Conservation (phyloP, 1,284 basidiomycete species). For the Boletus mariae region DNA sequence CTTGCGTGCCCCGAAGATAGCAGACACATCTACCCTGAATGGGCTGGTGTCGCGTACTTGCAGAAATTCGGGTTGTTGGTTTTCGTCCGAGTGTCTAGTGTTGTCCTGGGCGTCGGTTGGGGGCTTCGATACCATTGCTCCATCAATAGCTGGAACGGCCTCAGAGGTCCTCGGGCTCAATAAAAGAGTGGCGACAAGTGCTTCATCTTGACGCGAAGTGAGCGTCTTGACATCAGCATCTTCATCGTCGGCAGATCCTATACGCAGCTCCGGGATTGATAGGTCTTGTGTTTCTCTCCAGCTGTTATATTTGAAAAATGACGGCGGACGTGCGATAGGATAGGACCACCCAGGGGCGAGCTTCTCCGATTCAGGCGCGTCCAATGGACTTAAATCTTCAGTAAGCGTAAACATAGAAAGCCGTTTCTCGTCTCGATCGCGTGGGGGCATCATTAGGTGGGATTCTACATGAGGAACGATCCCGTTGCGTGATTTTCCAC, state of each 20-base stretch:
- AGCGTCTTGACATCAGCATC: constrained; percentile 28
- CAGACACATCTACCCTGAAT: constrained; percentile 42
- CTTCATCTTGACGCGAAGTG: constrained; percentile 31
- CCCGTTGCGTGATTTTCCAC: constrained; percentile 14
- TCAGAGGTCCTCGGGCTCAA: constrained; percentile 32
- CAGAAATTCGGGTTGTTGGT: constrained; percentile 24
- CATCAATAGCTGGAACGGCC: constrained; percentile 8
- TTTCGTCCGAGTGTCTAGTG: constrained; percentile 1
- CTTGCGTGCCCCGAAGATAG: constrained; percentile 25
- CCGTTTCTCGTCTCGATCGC: constrained; percentile 28
- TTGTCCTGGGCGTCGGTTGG: neutral
- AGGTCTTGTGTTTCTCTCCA: constrained; percentile 14
- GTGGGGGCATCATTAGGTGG: constrained; percentile 22
- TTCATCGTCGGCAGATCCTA: constrained; percentile 25
- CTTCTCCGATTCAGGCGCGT: constrained; percentile 31
- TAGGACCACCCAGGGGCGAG: constrained; percentile 32
- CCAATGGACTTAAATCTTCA: constrained; percentile 6
- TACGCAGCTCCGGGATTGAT: constrained; percentile 22
- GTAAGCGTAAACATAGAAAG: constrained; percentile 24
- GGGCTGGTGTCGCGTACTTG: constrained; percentile 41
- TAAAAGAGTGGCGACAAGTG: constrained; percentile 32
- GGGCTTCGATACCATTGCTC: neutral
- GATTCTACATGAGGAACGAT: constrained; percentile 13
- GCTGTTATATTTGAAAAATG: constrained; percentile 13
- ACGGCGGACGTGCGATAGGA: constrained; percentile 16